Base-by-base conservation (phyloP, 176 grass and related monocot genomes). In the Cenchrus fungigraminus region DNA sequence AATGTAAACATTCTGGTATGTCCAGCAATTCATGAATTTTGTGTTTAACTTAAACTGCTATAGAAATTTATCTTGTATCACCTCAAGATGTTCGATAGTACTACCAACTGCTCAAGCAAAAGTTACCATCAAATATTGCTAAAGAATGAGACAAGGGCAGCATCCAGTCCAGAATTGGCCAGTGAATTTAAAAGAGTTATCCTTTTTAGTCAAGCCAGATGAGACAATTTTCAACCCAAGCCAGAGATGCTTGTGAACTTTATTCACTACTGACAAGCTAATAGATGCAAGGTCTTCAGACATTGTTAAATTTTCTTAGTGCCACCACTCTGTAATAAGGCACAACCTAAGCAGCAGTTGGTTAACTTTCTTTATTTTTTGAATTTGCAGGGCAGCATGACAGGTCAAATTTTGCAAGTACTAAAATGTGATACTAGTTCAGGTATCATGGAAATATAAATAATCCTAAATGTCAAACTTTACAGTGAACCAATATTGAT, bases 81-180 rank as follows among this genome's bases (percentile, higher is more conserved):
- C 65, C 31, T 2, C 62, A 62, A 60, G 43, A 45, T 53, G 45
- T 8, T 71, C 45, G 55, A 17, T 58, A 53, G 20, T n/a, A 3
- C 9, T 40, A 53, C 59, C 1, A 1, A 47, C 49, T 62, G 65
- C 79, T 53, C 14, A 69, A 44, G 45, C 10, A 59, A 60, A 60
- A 58, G 17, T 58, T 58, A 58, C 20, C 6, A n/a, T n/a, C 58
- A 60, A 6, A 0, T 76, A 25, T 20, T 10, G n/a, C 28, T n/a
- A 46, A 68, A 72, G n/a, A 79, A 73, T 3, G 31, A 68, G 47
- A 84, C 52, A 68, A 80, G 20, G 69, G 70, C 82, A 68, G 52
- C n/a, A 70, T 54, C 25, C 22, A 77, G 16, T 68, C 55, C 78
- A 64, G 46, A 70, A 81, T 68, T 70, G 15, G 44, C 50, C 6